Conservation (phyloP, 768 basidiomycete species). For the Tulasnella sp. region DNA sequence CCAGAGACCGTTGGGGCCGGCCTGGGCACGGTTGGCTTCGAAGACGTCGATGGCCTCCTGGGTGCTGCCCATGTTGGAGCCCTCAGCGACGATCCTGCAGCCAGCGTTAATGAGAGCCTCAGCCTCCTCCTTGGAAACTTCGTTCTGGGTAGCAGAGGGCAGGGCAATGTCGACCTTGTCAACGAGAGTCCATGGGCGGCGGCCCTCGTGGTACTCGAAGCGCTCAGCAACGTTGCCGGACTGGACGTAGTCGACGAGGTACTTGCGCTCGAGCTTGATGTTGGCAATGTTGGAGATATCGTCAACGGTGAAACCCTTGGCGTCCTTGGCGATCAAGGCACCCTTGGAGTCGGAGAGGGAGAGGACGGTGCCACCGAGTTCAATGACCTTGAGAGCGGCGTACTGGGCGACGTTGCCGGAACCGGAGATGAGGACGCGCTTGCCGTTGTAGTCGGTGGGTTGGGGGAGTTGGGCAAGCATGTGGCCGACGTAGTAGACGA, state of each 20-base stretch:
- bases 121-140: conserved; percentile 69
- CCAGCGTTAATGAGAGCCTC: conserved; percentile 70
- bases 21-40: conserved; percentile 59
- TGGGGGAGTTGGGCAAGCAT: conserved; percentile 44
- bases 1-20: conserved; percentile 57
- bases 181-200: conserved; percentile 70
- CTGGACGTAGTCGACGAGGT: conserved; percentile 43
- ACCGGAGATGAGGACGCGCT: conserved; percentile 54
- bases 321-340: conserved; percentile 57
- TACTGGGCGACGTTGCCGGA: conserved; percentile 77
- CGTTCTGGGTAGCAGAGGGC: conserved; percentile 74
- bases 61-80: conserved; percentile 78
- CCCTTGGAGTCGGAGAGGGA: conserved; percentile 79
- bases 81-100: conserved; percentile 71
- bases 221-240: conserved; percentile 46
- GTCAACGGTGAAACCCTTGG: conserved; percentile 56
- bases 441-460: conserved; percentile 25
- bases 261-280: conserved; percentile 44
- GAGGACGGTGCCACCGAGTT: conserved; percentile 71
- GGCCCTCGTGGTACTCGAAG: conserved; percentile 58
- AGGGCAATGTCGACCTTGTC: conserved; percentile 66
- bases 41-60: conserved; percentile 73
- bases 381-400: conserved; percentile 76
- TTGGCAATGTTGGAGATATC: conserved; percentile 42
- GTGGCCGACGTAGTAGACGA: conserved; percentile 76